phyloP scores from a whole-genome alignment of 441 rosid species.

The Populus hybrid region DNA sequence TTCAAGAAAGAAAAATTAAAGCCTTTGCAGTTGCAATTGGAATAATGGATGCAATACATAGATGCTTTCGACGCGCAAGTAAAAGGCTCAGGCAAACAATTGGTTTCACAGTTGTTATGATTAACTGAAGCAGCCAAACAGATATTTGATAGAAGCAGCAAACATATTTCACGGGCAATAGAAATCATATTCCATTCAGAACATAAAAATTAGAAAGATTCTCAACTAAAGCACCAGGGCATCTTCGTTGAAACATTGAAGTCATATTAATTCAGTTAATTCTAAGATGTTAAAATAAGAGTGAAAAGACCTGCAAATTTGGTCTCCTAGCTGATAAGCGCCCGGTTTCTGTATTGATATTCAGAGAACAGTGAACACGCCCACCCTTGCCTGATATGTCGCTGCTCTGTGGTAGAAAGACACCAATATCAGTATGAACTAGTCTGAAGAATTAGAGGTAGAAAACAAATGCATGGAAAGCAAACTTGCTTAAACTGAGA shows the following conservation, averaged over 20 bases:
- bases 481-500: background rate
- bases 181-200: background rate
- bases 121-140: background rate
- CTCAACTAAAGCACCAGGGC: background rate
- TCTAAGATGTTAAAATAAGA: background rate
- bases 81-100: too few relatives aligned
- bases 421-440: slow-evolving; percentile 4
- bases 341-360: slow-evolving; percentile 97
- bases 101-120: background rate
- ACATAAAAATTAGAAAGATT: background rate
- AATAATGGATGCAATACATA: background rate
- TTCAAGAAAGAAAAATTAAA: background rate
- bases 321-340: slow-evolving; percentile 97
- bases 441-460: slow-evolving; percentile 6
- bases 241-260: background rate
- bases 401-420: slow-evolving; percentile 50
- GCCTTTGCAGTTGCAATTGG: background rate
- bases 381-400: slow-evolving; percentile 77
- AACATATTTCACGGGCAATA: background rate
- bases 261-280: slow-evolving; percentile 1
- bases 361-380: slow-evolving; percentile 92
- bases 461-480: slow-evolving; percentile 3
- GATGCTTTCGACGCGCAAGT: background rate
- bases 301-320: slow-evolving; percentile 67
- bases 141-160: background rate